Percentiles rank a stretch among this genome's conserved stretches.
These are phyloP conservation scores for Rosa rugosa DNA, from an alignment of 306 rosid genomes.

Conservation along the genomic window DNA sequence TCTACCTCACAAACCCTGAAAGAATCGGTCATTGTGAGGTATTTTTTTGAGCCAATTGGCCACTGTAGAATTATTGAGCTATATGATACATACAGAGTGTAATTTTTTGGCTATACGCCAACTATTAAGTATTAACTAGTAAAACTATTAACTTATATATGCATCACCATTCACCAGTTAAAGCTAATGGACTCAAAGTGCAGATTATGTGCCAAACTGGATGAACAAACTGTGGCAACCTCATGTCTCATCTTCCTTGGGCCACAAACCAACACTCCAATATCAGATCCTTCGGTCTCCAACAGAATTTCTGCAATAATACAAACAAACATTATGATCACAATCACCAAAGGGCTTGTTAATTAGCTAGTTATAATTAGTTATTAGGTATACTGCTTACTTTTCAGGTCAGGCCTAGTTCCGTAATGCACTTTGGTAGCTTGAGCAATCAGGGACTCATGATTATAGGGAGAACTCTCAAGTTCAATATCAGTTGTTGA, in stretches of 20 bases:
- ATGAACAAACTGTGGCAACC: conserved; percentile 49
- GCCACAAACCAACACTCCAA: conserved; percentile 52
- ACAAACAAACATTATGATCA: background rate
- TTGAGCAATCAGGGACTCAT: conserved; percentile 23
- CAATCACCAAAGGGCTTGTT: background rate
- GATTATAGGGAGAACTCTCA: conserved; percentile 33
- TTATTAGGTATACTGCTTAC: conserved; percentile 22
- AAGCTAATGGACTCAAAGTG: conserved; percentile 53
- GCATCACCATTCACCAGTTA: conserved; percentile 40
- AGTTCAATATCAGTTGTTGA: conserved; percentile 34
- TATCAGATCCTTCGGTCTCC: conserved; percentile 37
- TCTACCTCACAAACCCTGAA: too few species aligned
- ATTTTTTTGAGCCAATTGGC: background rate
- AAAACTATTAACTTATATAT: background rate
- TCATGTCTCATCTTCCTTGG: conserved; percentile 50
- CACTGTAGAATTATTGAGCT: too few species aligned
- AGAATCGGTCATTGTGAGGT: too few species aligned
- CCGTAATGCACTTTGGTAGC: conserved; percentile 40
- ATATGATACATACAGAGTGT: background rate
- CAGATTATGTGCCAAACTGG: conserved; percentile 37
- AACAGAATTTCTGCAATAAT: conserved; percentile 37
- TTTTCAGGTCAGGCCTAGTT: conserved; percentile 41
- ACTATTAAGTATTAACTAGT: background rate
- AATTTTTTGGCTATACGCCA: too few species aligned
- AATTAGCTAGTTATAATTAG: background rate